Conservation (phyloP, 2,329 filamentous ascomycete genomes). For the Hypoxylon rubiginosum region DNA sequence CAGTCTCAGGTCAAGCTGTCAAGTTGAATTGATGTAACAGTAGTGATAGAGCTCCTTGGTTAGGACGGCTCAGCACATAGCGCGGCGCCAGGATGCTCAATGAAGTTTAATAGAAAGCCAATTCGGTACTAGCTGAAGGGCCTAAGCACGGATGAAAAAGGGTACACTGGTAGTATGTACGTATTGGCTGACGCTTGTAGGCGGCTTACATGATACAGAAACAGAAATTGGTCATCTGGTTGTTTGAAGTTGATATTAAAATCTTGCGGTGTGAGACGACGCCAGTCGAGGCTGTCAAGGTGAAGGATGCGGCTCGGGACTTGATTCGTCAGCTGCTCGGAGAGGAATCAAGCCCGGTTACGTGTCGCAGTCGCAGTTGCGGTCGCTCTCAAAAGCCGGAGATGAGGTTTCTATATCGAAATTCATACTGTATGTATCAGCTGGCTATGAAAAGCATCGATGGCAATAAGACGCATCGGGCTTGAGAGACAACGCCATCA, state of each 20-base stretch:
- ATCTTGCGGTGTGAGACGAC: conserved; percentile 41
- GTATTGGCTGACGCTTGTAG: background rate
- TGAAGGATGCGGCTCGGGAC: conserved; percentile 22
- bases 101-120: background rate
- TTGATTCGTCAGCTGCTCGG: conserved; percentile 27
- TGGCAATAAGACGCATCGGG: too few relatives aligned
- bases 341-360: conserved; percentile 28
- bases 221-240: background rate
- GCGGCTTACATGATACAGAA: background rate
- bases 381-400: conserved; percentile 13
- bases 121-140: conserved; percentile 2
- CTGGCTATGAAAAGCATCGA: background rate
- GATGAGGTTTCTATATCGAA: background rate
- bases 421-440: background rate
- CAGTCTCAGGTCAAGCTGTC: background rate
- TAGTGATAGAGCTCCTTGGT: background rate
- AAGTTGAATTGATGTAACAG: conserved; percentile 10
- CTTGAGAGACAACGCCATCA: conserved; percentile 17
- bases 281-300: conserved; percentile 35
- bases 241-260: conserved; percentile 10
- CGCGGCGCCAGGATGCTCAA: conserved; percentile 12
- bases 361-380: conserved; percentile 8
- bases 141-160: background rate
- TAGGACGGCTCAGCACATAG: conserved; percentile 1
- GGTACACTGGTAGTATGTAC: background rate